phyloP scores from a whole-genome alignment of 176 grass and related monocot genomes.

The Bromus sterilis region DNA sequence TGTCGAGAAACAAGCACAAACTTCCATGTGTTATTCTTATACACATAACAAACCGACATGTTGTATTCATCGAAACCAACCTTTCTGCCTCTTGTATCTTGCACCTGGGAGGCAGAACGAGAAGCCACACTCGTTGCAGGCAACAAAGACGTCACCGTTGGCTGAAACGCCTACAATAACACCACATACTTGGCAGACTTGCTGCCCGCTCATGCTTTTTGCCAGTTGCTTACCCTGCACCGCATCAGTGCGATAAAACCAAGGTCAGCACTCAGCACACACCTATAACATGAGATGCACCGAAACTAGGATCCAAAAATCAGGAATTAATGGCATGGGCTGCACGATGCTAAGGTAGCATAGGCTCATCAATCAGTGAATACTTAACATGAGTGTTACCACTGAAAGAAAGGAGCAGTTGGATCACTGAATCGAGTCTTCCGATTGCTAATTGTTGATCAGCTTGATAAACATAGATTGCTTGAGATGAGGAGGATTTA shows the following conservation, averaged over 20 bases:
- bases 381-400: background rate
- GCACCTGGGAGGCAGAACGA: conserved; percentile 70
- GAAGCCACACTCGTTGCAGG: conserved; percentile 82
- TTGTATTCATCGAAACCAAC: no score
- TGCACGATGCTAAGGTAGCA: background rate
- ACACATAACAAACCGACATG: background rate
- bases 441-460: background rate
- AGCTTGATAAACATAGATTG: conserved; percentile 86
- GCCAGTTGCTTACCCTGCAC: conserved; percentile 43
- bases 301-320: background rate
- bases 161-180: conserved; percentile 48
- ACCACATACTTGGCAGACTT: conserved; percentile 64
- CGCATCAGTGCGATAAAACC: background rate
- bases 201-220: conserved; percentile 39
- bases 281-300: no score
- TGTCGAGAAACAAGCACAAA: background rate
- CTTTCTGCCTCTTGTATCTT: conserved; percentile 90
- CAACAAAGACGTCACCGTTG: conserved; percentile 62
- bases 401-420: background rate
- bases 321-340: background rate
- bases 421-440: no score
- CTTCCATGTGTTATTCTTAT: background rate
- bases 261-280: background rate
- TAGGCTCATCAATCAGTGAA: background rate
- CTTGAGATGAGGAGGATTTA: conserved; percentile 82